Evolutionary conservation across 352 stramenopile species (phyloP).

Genomic region (Thraustochytrium sp.): DNA sequence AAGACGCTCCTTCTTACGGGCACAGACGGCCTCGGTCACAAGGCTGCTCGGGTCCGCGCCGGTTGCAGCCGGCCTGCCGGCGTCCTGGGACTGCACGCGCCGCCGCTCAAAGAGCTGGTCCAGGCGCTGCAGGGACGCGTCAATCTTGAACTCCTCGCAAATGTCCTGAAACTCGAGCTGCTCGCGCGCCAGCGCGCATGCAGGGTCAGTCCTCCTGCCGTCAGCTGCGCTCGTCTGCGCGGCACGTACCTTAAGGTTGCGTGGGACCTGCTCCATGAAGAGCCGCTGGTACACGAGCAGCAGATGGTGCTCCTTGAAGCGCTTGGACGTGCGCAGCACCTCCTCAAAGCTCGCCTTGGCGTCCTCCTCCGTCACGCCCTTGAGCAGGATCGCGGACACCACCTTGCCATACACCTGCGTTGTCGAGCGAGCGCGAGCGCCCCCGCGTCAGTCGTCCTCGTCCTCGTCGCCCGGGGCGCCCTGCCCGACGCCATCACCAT

Average conservation of each 20-base stretch:
- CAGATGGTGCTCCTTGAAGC: neutral
- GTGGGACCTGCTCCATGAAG: conserved; percentile 8
- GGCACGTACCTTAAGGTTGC: neutral
- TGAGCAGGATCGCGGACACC: neutral
- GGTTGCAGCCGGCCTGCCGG: neutral
- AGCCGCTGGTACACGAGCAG: neutral
- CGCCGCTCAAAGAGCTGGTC: neutral
- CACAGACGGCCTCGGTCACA: neutral
- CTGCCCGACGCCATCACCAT: neutral
- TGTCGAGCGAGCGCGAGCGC: neutral
- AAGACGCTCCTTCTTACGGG: neutral
- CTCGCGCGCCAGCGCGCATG: neutral
- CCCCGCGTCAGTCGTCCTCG: neutral
- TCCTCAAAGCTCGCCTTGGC: conserved; percentile 7
- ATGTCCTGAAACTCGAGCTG: conserved; percentile 21
- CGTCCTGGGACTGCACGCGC: neutral
- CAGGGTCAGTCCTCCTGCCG: neutral
- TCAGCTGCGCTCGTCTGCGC: neutral
- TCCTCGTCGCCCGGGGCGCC: neutral
- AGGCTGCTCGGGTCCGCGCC: neutral
- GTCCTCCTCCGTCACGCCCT: neutral
- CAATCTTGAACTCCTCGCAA: conserved; percentile 1
- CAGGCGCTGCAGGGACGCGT: neutral
- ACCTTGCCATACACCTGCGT: conserved; percentile 13
- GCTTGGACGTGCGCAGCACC: neutral